phyloP scores from a whole-genome alignment of 345 rosid species.

The Crucihimalaya himalaica region DNA sequence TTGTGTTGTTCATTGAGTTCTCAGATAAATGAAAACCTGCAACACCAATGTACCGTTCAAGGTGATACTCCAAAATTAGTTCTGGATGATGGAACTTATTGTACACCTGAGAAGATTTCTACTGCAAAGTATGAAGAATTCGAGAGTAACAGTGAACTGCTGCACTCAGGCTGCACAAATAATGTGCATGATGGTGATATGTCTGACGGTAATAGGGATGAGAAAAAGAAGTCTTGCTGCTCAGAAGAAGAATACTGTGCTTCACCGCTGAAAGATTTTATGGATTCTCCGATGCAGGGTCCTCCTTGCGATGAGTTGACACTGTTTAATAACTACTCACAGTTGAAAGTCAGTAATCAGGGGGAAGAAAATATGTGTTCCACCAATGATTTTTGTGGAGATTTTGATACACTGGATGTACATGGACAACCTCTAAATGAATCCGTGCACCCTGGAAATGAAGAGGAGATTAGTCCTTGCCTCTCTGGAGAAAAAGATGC shows the following conservation, averaged over 20 bases:
- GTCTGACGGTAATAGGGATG: conserved; percentile 23
- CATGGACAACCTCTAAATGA: conserved; percentile 31
- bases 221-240: conserved; percentile 30
- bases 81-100: conserved; percentile 25
- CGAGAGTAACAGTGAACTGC: conserved; percentile 35
- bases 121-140: conserved; percentile 27
- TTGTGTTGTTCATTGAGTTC: conserved; percentile 29
- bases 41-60: conserved; percentile 30
- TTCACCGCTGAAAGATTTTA: conserved; percentile 21
- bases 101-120: conserved; percentile 36
- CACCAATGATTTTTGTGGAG: conserved; percentile 24
- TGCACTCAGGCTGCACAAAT: conserved; percentile 26
- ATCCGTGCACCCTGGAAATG: conserved; percentile 32
- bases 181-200: conserved; percentile 26
- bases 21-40: conserved; percentile 38
- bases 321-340: conserved; percentile 24
- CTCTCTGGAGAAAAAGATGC: conserved; percentile 19
- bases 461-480: conserved; percentile 15
- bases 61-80: conserved; percentile 37
- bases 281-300: conserved; percentile 26
- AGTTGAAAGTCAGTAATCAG: conserved; percentile 20
- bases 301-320: conserved; percentile 36
- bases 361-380: conserved; percentile 34
- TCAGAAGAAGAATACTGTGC: conserved; percentile 14
- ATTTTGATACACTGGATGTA: conserved; percentile 23